phyloP scores from a whole-genome alignment of 148 eudicot species.

The Diospyros kaki region DNA sequence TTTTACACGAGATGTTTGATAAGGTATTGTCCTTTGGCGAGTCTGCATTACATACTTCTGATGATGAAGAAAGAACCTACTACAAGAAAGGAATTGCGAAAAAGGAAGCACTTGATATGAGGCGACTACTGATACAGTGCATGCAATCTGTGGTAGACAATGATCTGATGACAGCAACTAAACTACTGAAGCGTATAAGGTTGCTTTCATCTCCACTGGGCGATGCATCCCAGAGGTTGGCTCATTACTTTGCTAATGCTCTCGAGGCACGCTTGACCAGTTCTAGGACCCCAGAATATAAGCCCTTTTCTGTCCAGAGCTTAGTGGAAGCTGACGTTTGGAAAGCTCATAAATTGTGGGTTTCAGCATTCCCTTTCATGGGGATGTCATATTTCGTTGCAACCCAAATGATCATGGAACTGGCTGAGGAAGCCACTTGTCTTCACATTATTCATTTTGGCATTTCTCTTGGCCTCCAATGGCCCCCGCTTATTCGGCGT shows the following conservation, averaged over 20 bases:
- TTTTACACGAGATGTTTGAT: constrained; percentile 24
- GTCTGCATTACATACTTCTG: neutral
- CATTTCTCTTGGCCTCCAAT: constrained; percentile 21
- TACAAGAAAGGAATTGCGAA: constrained; percentile 2
- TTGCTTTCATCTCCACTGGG: constrained; percentile 37
- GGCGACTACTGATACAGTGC: constrained; percentile 43
- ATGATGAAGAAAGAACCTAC: too few relatives aligned
- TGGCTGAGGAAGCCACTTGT: constrained; percentile 22
- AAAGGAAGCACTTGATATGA: constrained; percentile 21
- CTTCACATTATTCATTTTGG: constrained; percentile 33
- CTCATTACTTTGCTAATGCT: constrained; percentile 45
- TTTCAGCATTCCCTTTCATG: constrained; percentile 32
- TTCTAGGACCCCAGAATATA: constrained; percentile 24
- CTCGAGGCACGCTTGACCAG: constrained; percentile 52
- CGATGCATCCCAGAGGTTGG: constrained; percentile 38
- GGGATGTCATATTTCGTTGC: constrained; percentile 23
- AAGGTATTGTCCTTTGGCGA: constrained; percentile 24
- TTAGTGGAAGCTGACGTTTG: constrained; percentile 26
- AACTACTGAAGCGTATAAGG: constrained; percentile 36
- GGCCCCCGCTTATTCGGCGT: constrained; percentile 17
- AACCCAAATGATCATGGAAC: constrained; percentile 17
- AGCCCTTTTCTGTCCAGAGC: constrained; percentile 17
- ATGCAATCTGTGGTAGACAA: constrained; percentile 45
- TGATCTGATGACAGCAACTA: constrained; percentile 38
- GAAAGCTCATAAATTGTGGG: constrained; percentile 28